Conservation (phyloP, 139 green algal genomes). For the Trebouxia sp. region DNA sequence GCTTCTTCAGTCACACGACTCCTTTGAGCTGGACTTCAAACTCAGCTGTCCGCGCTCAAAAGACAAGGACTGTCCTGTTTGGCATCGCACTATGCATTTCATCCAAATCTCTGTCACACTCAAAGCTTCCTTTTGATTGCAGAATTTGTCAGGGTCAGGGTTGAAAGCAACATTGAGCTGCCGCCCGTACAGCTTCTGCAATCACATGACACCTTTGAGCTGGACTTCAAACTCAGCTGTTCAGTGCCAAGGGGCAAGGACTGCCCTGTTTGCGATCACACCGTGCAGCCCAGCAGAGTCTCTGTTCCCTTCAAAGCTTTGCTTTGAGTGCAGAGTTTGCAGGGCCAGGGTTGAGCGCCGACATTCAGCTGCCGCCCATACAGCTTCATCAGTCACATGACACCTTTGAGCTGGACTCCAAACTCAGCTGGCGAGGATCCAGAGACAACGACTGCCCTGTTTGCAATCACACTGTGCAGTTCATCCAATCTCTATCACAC, state of each 20-base stretch:
- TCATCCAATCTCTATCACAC: no score
- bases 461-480: constrained; percentile 59
- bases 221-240: constrained; percentile 40
- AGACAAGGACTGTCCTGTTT: constrained; percentile 52
- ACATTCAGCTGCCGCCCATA: neutral
- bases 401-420: constrained; percentile 36
- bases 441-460: constrained; percentile 45
- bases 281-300: constrained; percentile 55
- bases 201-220: constrained; percentile 22
- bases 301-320: no score
- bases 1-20: neutral
- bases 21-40: constrained; percentile 39
- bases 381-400: neutral
- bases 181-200: neutral
- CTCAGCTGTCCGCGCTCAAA: constrained; percentile 37
- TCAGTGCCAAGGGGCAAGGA: constrained; percentile 29
- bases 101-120: no score
- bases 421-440: constrained; percentile 34
- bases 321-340: neutral
- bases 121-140: no score
- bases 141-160: neutral
- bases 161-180: neutral
- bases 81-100: constrained; percentile 61
- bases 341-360: neutral
- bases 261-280: constrained; percentile 59